Evolutionary conservation across 2,329 filamentous ascomycete species (phyloP).

Genomic region (Diplocarpon rosae): DNA sequence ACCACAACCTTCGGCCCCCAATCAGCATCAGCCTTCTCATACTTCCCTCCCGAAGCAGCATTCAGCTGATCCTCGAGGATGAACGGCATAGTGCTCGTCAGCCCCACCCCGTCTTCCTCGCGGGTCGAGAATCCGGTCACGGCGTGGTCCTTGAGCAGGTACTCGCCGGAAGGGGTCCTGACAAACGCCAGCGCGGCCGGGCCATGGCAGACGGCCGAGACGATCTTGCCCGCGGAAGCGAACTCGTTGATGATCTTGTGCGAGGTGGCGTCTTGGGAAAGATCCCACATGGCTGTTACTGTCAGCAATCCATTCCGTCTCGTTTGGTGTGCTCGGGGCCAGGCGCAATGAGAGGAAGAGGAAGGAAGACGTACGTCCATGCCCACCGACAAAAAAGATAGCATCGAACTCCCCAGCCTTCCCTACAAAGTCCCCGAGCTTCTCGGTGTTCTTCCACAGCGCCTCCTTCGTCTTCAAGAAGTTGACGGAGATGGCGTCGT

Average conservation of each 20-base stretch:
- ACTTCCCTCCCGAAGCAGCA: slow-evolving; percentile 40
- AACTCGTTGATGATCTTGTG: slow-evolving; percentile 53
- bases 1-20: slow-evolving; percentile 29
- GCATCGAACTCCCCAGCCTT: slow-evolving; percentile 41
- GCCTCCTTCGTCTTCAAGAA: slow-evolving; percentile 37
- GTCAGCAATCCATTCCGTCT: not conserved
- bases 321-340: not conserved
- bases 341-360: not conserved
- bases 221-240: slow-evolving; percentile 46
- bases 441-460: slow-evolving; percentile 43
- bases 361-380: slow-evolving; percentile 35
- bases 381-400: slow-evolving; percentile 47
- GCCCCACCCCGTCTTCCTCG: slow-evolving; percentile 35
- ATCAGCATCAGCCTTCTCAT: slow-evolving; percentile 41
- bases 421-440: slow-evolving; percentile 35
- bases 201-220: slow-evolving; percentile 60
- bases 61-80: slow-evolving; percentile 44
- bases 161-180: slow-evolving; percentile 38
- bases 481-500: slow-evolving; percentile 28
- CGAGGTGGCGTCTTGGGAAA: slow-evolving; percentile 44
- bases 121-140: slow-evolving; percentile 50
- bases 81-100: slow-evolving; percentile 42
- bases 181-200: slow-evolving; percentile 51
- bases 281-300: slow-evolving; percentile 23
- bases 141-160: slow-evolving; percentile 42